A percentile compares a stretch with the other conserved stretches of the same genome.
These are phyloP conservation scores for Solanum sejunctum DNA, from an alignment of 257 asterid species.

Conservation along the genomic window DNA sequence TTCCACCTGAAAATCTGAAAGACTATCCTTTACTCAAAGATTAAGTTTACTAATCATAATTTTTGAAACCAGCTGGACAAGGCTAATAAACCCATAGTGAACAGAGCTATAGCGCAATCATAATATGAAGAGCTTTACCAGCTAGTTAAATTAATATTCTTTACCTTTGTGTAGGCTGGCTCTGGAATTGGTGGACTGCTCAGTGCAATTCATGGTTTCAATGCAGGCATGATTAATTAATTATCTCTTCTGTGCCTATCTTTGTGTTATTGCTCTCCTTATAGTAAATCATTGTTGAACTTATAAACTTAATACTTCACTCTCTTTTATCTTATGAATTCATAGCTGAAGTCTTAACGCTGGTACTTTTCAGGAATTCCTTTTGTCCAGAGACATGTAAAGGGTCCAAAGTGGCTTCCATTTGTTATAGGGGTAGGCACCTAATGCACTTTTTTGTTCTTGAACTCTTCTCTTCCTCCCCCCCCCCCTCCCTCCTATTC, in stretches of 20 bases:
- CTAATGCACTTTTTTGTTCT: background rate
- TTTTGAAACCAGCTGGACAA: background rate
- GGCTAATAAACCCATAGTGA: background rate
- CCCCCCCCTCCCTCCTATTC: background rate
- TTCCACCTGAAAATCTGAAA: background rate
- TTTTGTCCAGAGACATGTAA: constrained; percentile 42
- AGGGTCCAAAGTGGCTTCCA: constrained; percentile 72
- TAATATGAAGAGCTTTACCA: background rate
- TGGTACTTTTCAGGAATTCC: constrained; percentile 39
- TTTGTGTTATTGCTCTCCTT: background rate
- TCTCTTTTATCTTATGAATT: background rate
- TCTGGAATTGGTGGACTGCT: constrained; percentile 72
- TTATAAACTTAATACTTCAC: background rate
- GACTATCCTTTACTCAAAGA: background rate
- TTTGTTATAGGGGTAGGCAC: constrained; percentile 47
- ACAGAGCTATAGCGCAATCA: background rate
- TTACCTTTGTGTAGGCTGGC: constrained; percentile 36
- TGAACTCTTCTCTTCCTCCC: background rate
- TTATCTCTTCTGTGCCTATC: background rate
- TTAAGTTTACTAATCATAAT: background rate
- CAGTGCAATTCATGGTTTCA: constrained; percentile 54
- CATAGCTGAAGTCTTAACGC: background rate
- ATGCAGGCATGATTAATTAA: constrained; percentile 26
- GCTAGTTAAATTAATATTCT: background rate
- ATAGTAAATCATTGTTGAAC: background rate